Conservation (phyloP, 352 stramenopile genomes). For the Plasmopara viticola region DNA sequence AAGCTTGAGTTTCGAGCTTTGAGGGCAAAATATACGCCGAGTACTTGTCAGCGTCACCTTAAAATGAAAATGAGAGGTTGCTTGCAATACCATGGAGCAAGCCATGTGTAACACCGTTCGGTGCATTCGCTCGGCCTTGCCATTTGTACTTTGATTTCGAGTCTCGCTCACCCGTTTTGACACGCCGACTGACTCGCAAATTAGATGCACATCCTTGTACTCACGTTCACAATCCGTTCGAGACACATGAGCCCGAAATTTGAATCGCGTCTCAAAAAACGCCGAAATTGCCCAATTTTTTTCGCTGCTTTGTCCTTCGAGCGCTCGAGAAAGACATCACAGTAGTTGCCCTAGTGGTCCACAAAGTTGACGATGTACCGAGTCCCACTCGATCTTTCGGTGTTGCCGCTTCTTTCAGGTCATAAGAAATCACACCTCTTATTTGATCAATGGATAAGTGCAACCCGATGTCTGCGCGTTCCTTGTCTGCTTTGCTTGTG, state of each 20-base stretch:
- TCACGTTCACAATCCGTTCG: conserved; percentile 16
- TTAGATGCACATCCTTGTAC: conserved; percentile 22
- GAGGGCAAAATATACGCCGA: conserved; percentile 23
- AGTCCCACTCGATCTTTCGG: background rate
- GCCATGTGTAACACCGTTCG: conserved; percentile 30
- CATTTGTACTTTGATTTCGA: conserved; percentile 21
- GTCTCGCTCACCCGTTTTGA: conserved; percentile 16
- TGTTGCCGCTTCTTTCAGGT: background rate
- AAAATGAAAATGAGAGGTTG: conserved; percentile 15
- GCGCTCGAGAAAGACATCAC: conserved; percentile 8
- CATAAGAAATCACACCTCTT: background rate
- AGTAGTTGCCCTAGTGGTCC: conserved; percentile 16
- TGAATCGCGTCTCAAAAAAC: conserved; percentile 11
- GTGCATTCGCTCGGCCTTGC: conserved; percentile 30
- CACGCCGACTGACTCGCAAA: conserved; percentile 20
- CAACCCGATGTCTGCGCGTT: background rate
- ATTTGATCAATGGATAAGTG: background rate
- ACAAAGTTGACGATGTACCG: conserved; percentile 19
- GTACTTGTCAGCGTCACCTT: conserved; percentile 22
- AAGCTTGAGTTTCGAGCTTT: conserved; percentile 7
- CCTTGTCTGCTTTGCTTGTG: background rate
- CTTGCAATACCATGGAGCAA: conserved; percentile 21
- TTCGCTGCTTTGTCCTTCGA: conserved; percentile 10
- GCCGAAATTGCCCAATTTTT: conserved; percentile 2
- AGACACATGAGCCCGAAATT: conserved; percentile 4